Evolutionary conservation across 345 rosid genomes (phyloP), one percentile per base, ranked within the genome.

Genomic region (Hypericum perforatum): DNA sequence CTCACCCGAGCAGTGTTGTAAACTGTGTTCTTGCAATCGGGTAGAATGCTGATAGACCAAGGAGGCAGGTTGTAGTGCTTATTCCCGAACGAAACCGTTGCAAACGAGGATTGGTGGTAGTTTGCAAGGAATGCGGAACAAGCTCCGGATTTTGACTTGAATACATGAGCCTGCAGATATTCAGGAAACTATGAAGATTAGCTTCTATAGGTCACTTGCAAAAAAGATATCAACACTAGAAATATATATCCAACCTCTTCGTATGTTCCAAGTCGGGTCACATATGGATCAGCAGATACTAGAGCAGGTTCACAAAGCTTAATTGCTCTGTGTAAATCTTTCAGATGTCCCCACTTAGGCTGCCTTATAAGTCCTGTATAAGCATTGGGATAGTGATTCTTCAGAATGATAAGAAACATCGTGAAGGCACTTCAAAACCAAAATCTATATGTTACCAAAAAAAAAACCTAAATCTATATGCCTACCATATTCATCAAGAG

Each of bases 1-100:
- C 82, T 75, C 58, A 89, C 99, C 83, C 94, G 78, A 62, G 97
- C 99, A 50, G 99, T 94, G 79, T 94, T 89, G 77, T 89, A 94
- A 40, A 78, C 95, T 3, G 97, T 94, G 73, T 86, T 89, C 81
- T 84, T 84, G 89, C 97, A 94, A 74, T 89, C 97, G 7, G 97
- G 97, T 52, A 94, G 95, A 67, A 94, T 84, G 75, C 99, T 94
- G 54, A 94, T 76, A 63, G 99, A 89, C 99, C 99, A 94, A 7
- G 99, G 95, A 66, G 99, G 99, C 44, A 94, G 71, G 67, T 89
- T 82, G 70, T 86, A 89, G 70, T 89, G 97, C 78, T 57, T 79
- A 63, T 65, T 76, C 52, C 87, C 61, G 37, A 84, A 94, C 44
- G 92, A 56, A 57, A 94, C 97, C 67, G 69, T 89, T 8, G 95